A percentile compares a stretch with the other conserved stretches of the same genome.
Evolutionary conservation across 257 asterid genomes (phyloP).

Genomic region (Rhazya stricta): DNA sequence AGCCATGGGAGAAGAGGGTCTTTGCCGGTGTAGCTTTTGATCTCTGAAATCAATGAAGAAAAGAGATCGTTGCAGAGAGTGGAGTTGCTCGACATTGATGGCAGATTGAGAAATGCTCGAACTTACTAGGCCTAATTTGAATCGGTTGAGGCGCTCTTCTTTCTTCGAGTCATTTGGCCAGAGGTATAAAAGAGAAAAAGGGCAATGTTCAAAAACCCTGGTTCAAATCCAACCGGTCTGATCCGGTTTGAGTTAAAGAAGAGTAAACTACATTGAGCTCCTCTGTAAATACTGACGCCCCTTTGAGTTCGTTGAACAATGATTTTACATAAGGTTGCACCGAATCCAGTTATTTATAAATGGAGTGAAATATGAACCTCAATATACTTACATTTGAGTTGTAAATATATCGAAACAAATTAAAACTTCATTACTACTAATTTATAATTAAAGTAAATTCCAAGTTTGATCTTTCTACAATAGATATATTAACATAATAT

Average conservation of each 20-base stretch:
- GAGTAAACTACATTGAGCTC: background rate
- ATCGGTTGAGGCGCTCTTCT: slow-evolving; percentile 31
- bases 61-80: slow-evolving; percentile 45
- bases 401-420: too few relatives aligned
- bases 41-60: slow-evolving; percentile 66
- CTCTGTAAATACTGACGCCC: background rate
- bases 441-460: too few relatives aligned
- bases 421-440: too few relatives aligned
- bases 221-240: background rate
- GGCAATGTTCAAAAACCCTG: background rate
- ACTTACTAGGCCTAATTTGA: slow-evolving; percentile 23
- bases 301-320: too few relatives aligned
- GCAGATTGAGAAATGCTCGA: background rate
- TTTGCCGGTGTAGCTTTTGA: slow-evolving; percentile 62
- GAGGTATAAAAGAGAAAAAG: background rate
- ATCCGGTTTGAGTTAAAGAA: background rate
- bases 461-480: too few relatives aligned
- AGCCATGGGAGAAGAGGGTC: slow-evolving; percentile 97
- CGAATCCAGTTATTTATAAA: too few relatives aligned
- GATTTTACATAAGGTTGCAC: too few relatives aligned
- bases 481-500: too few relatives aligned
- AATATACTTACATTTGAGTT: too few relatives aligned
- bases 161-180: background rate
- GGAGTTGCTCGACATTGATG: slow-evolving; percentile 43
- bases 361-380: too few relatives aligned